Conservation (phyloP, 2,329 filamentous ascomycete species). For the Venturia nashicola region DNA sequence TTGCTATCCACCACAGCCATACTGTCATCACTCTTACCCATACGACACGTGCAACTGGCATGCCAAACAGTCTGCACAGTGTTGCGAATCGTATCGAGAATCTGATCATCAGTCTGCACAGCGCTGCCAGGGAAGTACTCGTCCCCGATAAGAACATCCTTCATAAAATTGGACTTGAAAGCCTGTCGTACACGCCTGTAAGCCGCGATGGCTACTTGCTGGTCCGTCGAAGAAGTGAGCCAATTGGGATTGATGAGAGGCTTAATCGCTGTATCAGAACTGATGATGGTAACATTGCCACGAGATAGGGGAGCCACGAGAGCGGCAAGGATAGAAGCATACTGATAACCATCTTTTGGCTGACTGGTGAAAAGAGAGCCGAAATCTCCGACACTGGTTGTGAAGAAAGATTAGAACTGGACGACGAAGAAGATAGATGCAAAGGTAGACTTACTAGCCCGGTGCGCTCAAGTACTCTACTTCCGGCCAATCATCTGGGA, state of each 20-base stretch:
- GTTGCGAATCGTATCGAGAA: conserved; percentile 14
- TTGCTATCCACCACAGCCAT: conserved; percentile 1
- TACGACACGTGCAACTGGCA: conserved; percentile 22
- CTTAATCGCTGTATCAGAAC: conserved; percentile 15
- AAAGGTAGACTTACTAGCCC: conserved; percentile 8
- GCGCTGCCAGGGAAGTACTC: conserved; percentile 19
- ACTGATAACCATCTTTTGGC: conserved; percentile 19
- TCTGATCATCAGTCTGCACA: conserved; percentile 17
- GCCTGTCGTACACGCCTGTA: conserved; percentile 21
- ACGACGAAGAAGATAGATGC: background rate
- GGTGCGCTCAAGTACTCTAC: conserved; percentile 19
- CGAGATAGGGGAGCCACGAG: conserved; percentile 23
- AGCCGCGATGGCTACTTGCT: conserved; percentile 19
- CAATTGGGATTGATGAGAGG: conserved; percentile 25
- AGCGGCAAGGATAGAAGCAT: conserved; percentile 20
- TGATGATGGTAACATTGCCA: conserved; percentile 22
- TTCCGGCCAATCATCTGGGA: conserved; percentile 25
- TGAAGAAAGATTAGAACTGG: background rate
- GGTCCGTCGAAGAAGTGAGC: conserved; percentile 21
- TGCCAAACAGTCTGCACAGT: conserved; percentile 22
- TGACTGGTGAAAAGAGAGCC: conserved; percentile 13
- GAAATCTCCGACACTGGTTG: conserved; percentile 12
- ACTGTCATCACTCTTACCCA: conserved; percentile 15
- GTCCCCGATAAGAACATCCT: conserved; percentile 15
- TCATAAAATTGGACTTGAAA: conserved; percentile 16